These are phyloP conservation scores for Hemileia vastatrix DNA, from an alignment of 1,284 basidiomycete genomes.

Conservation along the genomic window DNA sequence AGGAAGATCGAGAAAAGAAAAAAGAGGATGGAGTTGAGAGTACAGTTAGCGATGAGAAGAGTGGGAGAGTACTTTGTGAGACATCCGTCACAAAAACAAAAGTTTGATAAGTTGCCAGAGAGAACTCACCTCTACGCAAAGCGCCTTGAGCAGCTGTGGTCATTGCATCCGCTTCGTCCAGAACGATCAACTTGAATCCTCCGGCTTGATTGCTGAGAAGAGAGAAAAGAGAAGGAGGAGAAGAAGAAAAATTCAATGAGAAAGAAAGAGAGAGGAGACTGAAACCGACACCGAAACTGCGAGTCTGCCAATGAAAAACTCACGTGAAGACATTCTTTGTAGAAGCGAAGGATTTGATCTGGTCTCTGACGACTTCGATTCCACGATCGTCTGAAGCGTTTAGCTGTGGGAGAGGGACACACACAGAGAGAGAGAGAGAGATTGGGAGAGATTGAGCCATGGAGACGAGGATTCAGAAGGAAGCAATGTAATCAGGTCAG, in stretches of 20 bases:
- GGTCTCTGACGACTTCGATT: slow-evolving; percentile 94
- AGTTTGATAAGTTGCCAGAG: not conserved
- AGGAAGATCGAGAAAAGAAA: not conserved
- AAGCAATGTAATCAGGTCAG: not conserved
- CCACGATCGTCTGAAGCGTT: slow-evolving; percentile 97
- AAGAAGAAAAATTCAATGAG: no score
- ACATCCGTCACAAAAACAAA: not conserved
- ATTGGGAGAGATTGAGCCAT: not conserved
- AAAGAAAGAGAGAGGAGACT: no score
- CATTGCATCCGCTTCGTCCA: slow-evolving; percentile 99
- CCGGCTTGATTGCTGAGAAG: slow-evolving; percentile 20
- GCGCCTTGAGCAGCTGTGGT: slow-evolving; percentile 93
- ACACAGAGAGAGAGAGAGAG: not conserved
- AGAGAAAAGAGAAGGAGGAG: not conserved
- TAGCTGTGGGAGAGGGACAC: slow-evolving; percentile 50
- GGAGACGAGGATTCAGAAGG: not conserved
- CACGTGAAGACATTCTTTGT: slow-evolving; percentile 69
- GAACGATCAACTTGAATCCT: slow-evolving; percentile 94
- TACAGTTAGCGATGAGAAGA: not conserved
- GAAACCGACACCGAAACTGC: not conserved
- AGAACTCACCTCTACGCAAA: slow-evolving; percentile 59
- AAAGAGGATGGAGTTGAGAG: not conserved
- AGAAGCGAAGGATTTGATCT: slow-evolving; percentile 95
- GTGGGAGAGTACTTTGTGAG: not conserved
- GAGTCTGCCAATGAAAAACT: slow-evolving; percentile 24